phyloP scores from a whole-genome alignment of 306 rosid genomes.

The Quercus robur region DNA sequence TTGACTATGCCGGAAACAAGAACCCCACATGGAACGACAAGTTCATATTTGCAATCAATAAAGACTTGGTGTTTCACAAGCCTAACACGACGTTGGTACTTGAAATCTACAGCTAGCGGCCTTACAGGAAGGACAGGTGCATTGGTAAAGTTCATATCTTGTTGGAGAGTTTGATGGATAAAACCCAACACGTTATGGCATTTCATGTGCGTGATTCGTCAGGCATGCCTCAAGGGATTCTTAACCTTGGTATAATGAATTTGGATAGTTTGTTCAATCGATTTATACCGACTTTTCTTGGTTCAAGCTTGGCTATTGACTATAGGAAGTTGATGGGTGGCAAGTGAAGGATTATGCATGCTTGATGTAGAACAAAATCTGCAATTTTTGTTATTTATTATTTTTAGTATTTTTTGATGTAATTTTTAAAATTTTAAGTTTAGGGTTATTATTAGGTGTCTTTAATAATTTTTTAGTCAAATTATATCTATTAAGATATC shows the following conservation, averaged over 20 bases:
- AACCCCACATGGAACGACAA: neutral
- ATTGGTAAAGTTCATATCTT: neutral
- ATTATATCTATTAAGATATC: too few relatives aligned
- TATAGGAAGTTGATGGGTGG: neutral
- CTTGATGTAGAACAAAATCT: too few relatives aligned
- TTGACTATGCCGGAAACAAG: neutral
- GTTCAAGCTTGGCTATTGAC: neutral
- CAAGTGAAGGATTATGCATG: too few relatives aligned
- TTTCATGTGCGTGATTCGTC: neutral
- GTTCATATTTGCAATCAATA: neutral
- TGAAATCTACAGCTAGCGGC: neutral
- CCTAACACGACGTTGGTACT: neutral
- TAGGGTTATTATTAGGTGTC: too few relatives aligned
- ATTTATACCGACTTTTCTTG: neutral
- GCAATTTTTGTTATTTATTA: too few relatives aligned
- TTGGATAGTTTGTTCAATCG: neutral
- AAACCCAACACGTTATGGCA: neutral
- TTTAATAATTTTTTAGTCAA: too few relatives aligned
- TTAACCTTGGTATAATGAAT: neutral
- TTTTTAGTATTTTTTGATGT: too few relatives aligned
- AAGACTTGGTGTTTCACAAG: neutral
- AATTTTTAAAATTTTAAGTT: too few relatives aligned
- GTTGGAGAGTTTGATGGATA: neutral
- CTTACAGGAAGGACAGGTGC: neutral
- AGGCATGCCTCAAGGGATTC: neutral